Percentiles rank a stretch among this genome's conserved stretches.
Evolutionary conservation across 116 monocot species (phyloP).

Genomic region (Zostera marina): DNA sequence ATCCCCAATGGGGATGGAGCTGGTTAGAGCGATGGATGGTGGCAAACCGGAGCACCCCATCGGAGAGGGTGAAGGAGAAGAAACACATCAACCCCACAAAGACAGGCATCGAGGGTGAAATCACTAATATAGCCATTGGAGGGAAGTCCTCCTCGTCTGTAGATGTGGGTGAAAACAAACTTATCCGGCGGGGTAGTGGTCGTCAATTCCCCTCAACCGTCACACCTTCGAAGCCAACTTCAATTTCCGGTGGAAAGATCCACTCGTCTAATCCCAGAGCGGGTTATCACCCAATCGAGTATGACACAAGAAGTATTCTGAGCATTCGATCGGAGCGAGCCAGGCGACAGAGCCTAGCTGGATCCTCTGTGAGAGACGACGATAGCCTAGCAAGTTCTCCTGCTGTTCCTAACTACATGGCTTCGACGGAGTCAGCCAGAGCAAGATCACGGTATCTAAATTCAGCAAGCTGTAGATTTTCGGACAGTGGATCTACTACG

Average conservation of each 20-base stretch:
- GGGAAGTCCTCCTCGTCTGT: constrained; percentile 20
- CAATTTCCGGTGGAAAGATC: constrained; percentile 10
- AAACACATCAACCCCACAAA: constrained; percentile 5
- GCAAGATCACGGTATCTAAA: constrained; percentile 41
- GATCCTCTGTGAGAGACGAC: constrained; percentile 38
- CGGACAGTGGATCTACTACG: constrained; percentile 14
- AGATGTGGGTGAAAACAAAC: constrained; percentile 15
- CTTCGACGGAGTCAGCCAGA: constrained; percentile 45
- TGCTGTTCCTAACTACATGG: constrained; percentile 58
- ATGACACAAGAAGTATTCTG: constrained; percentile 34
- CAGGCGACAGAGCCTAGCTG: constrained; percentile 43
- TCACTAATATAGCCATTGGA: constrained; percentile 12
- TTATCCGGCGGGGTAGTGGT: constrained; percentile 9
- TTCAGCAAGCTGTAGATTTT: constrained; percentile 12
- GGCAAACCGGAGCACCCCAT: constrained; percentile 21
- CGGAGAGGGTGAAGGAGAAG: constrained; percentile 24
- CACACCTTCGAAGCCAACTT: constrained; percentile 15
- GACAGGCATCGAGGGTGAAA: constrained; percentile 23
- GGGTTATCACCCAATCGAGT: constrained; percentile 14
- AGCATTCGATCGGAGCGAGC: constrained; percentile 31
- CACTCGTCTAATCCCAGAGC: constrained; percentile 25
- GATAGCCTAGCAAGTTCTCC: constrained; percentile 51
- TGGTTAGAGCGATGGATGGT: constrained; percentile 95
- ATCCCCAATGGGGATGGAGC: constrained; percentile 95
- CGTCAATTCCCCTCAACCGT: constrained; percentile 22